Evolutionary conservation across 1,284 basidiomycete genomes (phyloP).

Genomic region (Irpex sp.): DNA sequence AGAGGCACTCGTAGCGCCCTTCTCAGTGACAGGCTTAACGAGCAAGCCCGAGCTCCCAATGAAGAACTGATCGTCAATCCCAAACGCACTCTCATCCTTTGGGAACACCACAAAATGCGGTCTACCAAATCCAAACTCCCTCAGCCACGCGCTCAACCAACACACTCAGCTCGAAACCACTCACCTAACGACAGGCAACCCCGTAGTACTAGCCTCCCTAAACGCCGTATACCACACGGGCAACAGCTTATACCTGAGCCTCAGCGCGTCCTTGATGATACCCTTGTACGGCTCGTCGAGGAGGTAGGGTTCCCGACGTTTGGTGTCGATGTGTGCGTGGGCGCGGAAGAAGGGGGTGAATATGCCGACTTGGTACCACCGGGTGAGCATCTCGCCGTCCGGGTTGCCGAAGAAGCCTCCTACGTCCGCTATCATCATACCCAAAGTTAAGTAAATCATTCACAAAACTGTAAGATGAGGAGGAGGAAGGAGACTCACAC

Average conservation of each 20-base stretch:
- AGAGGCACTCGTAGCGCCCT: constrained; percentile 66
- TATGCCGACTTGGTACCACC: constrained; percentile 96
- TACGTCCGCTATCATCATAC: constrained; percentile 86
- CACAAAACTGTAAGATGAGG: neutral
- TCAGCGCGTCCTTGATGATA: constrained; percentile 77
- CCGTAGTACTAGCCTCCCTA: constrained; percentile 78
- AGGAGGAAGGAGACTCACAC: constrained; percentile 47
- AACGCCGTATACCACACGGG: constrained; percentile 98
- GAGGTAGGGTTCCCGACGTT: constrained; percentile 94
- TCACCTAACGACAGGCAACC: constrained; percentile 78
- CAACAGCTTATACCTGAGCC: constrained; percentile 84
- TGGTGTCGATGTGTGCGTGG: constrained; percentile 98
- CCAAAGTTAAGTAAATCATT: constrained; percentile 4
- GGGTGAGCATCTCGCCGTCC: constrained; percentile 87
- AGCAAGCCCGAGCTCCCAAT: constrained; percentile 87
- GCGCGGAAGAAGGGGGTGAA: constrained; percentile 99
- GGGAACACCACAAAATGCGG: constrained; percentile 96
- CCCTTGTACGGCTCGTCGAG: constrained; percentile 86
- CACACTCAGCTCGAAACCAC: constrained; percentile 13
- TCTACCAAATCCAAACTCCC: constrained; percentile 33
- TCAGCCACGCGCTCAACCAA: neutral
- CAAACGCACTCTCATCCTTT: constrained; percentile 79
- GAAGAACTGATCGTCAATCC: constrained; percentile 94
- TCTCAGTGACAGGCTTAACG: constrained; percentile 86
- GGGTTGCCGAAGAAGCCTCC: constrained; percentile 99